A percentile compares a stretch with the other conserved stretches of the same genome.
Conservation (phyloP, 2,329 filamentous ascomycete genomes). For the Rhexocercosporidium sp. region DNA sequence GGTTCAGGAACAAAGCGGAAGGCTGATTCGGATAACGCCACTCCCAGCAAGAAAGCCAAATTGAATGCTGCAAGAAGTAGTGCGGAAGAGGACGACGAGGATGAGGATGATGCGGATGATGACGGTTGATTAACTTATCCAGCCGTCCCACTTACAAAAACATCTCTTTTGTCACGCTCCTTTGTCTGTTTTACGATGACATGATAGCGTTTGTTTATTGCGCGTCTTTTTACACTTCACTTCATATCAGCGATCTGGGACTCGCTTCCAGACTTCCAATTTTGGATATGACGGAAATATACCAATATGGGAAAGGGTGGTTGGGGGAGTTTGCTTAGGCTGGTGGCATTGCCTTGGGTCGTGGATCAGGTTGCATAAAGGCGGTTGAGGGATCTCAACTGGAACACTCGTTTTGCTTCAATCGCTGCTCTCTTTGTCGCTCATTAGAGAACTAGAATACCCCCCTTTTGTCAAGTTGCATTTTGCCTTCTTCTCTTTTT, state of each 20-base stretch:
- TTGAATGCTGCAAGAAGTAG: conserved; percentile 40
- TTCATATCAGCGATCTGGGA: conserved; percentile 30
- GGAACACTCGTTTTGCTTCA: conserved; percentile 32
- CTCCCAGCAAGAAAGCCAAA: conserved; percentile 60
- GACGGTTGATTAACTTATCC: conserved; percentile 29
- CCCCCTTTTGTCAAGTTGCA: conserved; percentile 22
- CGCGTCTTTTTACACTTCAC: conserved; percentile 23
- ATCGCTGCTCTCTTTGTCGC: conserved; percentile 21
- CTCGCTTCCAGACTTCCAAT: conserved; percentile 18
- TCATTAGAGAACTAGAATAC: conserved; percentile 34
- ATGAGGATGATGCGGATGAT: conserved; percentile 41
- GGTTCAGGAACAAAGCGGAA: conserved; percentile 63
- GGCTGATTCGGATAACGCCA: conserved; percentile 55
- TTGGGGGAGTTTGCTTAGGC: conserved; percentile 29
- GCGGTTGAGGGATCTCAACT: conserved; percentile 28
- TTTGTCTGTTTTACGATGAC: conserved; percentile 38
- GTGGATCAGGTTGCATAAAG: conserved; percentile 28
- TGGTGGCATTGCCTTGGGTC: conserved; percentile 27
- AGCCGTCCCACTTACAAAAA: neutral
- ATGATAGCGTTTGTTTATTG: conserved; percentile 38
- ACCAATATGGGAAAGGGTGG: conserved; percentile 23
- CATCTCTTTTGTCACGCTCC: conserved; percentile 31
- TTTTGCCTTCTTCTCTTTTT: conserved; percentile 21
- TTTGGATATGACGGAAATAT: conserved; percentile 26
- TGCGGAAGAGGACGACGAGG: conserved; percentile 44